Percentiles rank a stretch among this genome's conserved stretches.
Evolutionary conservation across 768 basidiomycete genomes (phyloP).

Genomic region (Leccinum disarticulatum): DNA sequence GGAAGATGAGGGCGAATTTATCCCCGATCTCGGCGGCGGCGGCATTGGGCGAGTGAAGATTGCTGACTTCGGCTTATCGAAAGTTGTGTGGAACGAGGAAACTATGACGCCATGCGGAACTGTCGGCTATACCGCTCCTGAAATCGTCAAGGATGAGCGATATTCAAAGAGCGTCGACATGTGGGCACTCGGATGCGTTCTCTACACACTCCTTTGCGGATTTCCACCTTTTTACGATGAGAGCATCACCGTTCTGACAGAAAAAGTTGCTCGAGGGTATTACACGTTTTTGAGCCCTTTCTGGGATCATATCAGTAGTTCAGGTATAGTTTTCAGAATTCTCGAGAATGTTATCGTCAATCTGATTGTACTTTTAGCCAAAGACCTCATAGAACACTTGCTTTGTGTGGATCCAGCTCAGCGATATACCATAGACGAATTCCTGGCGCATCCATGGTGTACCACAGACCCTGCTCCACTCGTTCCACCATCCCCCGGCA

Average conservation of each 20-base stretch:
- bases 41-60: conserved; percentile 99
- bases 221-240: conserved; percentile 99
- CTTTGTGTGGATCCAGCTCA: conserved; percentile 95
- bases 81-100: conserved; percentile 98
- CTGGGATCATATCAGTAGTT: conserved; percentile 94
- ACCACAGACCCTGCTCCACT: conserved; percentile 63
- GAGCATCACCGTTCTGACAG: conserved; percentile 95
- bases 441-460: conserved; percentile 96
- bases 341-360: neutral
- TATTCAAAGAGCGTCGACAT: conserved; percentile 97
- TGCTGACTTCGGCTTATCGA: conserved; percentile 96
- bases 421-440: conserved; percentile 97
- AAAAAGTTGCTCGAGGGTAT: conserved; percentile 96
- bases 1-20: conserved; percentile 96
- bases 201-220: conserved; percentile 96
- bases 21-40: conserved; percentile 89
- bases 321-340: conserved; percentile 48
- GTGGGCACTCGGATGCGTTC: conserved; percentile 99
- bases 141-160: conserved; percentile 98
- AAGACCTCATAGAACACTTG: conserved; percentile 92
- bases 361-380: conserved; percentile 52
- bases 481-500: conserved; percentile 63
- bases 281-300: conserved; percentile 99
- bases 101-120: conserved; percentile 99
- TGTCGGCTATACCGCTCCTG: conserved; percentile 98